Conservation (phyloP, 2,329 filamentous ascomycete species). For the Neonectria neomacrospora region DNA sequence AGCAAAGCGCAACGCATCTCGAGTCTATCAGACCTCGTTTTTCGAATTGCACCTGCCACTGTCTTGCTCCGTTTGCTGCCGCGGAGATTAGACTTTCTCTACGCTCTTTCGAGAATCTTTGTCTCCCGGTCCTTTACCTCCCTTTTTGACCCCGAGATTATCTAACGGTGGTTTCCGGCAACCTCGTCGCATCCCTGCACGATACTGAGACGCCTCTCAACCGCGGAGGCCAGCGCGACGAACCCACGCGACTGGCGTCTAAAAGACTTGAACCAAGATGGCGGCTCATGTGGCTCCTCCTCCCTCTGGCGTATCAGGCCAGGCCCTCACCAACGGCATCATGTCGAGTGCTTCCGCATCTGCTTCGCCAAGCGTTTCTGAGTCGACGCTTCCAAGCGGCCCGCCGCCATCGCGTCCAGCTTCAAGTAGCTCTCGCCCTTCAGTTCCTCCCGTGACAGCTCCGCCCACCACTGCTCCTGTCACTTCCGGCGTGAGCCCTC, state of each 20-base stretch:
- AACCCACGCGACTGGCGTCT: constrained; percentile 13
- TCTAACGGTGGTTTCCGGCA: constrained; percentile 5
- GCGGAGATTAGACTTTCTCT: neutral
- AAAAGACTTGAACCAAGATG: constrained; percentile 23
- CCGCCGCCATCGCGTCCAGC: constrained; percentile 22
- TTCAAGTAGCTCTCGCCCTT: constrained; percentile 23
- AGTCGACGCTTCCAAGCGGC: constrained; percentile 20
- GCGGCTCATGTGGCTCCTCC: constrained; percentile 18
- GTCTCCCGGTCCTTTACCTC: neutral
- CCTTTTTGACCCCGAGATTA: constrained; percentile 10
- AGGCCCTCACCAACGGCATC: constrained; percentile 22
- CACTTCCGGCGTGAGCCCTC: neutral
- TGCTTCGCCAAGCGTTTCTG: constrained; percentile 24
- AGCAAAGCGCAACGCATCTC: neutral
- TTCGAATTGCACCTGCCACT: neutral
- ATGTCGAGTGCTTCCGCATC: constrained; percentile 6
- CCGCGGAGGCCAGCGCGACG: constrained; percentile 15
- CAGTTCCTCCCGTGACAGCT: constrained; percentile 1
- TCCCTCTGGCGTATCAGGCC: constrained; percentile 6
- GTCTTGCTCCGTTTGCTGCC: neutral
- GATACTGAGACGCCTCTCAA: constrained; percentile 6
- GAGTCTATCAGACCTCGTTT: neutral
- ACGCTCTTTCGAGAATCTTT: neutral
- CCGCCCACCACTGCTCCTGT: constrained; percentile 1
- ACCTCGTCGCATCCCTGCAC: constrained; percentile 22